phyloP scores from a whole-genome alignment of 805 yeast species.

The Candida peoriensis region DNA sequence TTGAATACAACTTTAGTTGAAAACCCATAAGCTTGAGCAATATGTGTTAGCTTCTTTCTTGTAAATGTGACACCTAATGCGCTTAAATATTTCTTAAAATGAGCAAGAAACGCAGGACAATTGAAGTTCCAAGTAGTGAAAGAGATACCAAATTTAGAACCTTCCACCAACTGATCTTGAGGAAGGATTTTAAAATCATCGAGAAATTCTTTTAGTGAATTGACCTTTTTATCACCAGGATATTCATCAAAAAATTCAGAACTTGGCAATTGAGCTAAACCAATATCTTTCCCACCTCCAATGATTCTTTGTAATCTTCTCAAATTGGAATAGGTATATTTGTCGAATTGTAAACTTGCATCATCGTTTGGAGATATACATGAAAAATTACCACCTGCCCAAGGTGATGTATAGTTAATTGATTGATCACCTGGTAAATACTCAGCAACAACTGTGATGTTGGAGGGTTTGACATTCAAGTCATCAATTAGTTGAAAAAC shows the following conservation, averaged over 20 bases:
- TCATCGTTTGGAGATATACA: conserved; percentile 56
- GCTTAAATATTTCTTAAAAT: conserved; percentile 40
- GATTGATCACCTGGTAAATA: conserved; percentile 77
- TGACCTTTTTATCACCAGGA: conserved; percentile 43
- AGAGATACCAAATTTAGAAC: conserved; percentile 50
- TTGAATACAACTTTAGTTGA: conserved; percentile 50
- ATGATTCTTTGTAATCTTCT: conserved; percentile 36
- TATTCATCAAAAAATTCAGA: conserved; percentile 52
- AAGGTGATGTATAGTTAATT: conserved; percentile 70
- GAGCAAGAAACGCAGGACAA: conserved; percentile 56
- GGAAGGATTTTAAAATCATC: conserved; percentile 38
- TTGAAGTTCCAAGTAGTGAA: conserved; percentile 65
- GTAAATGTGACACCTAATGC: conserved; percentile 46
- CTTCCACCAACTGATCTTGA: conserved; percentile 39
- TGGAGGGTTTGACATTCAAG: conserved; percentile 31
- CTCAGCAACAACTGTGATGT: conserved; percentile 58
- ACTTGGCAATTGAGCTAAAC: conserved; percentile 51
- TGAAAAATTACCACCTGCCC: conserved; percentile 68
- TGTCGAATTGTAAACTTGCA: conserved; percentile 47
- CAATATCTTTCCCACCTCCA: conserved; percentile 42
- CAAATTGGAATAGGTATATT: conserved; percentile 49
- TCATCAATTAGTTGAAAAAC: conserved; percentile 42
- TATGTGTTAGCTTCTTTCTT: conserved; percentile 43
- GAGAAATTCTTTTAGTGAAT: conserved; percentile 43
- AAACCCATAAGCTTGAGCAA: conserved; percentile 46